phyloP scores from a whole-genome alignment of 331 rosid genomes.

The Cydonia oblonga region DNA sequence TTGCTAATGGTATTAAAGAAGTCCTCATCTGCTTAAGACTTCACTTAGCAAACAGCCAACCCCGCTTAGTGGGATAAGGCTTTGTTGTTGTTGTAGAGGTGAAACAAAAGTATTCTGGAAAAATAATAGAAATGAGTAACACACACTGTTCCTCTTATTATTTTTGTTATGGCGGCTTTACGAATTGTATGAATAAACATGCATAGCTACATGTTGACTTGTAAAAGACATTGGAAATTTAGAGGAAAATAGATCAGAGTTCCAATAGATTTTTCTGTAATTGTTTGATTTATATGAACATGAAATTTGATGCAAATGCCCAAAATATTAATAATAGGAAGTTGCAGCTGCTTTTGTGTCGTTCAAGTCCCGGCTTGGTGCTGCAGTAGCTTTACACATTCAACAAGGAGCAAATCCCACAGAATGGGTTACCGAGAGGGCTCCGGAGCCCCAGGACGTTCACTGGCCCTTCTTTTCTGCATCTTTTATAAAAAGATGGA shows the following conservation, averaged over 20 bases:
- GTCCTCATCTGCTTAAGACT: not conserved
- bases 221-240: not conserved
- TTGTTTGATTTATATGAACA: conserved; percentile 9
- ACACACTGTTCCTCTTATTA: not conserved
- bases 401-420: conserved; percentile 73
- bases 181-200: not conserved
- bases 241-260: not conserved
- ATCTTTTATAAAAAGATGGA: conserved; percentile 58
- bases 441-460: conserved; percentile 74
- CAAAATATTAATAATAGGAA: conserved; percentile 34
- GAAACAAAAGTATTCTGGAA: not conserved
- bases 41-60: not conserved
- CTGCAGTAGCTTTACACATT: conserved; percentile 52
- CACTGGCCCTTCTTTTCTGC: conserved; percentile 71
- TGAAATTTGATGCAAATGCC: conserved; percentile 5
- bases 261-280: not conserved
- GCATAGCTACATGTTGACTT: not conserved
- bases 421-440: conserved; percentile 71
- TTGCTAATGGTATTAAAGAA: not conserved
- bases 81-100: not conserved
- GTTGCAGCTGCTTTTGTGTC: conserved; percentile 83
- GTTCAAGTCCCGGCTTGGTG: conserved; percentile 73
- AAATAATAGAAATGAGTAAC: not conserved
- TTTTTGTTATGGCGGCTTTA: not conserved
- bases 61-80: too few species aligned